These are phyloP conservation scores for Coemansia aciculifera DNA, from an alignment of 192 early-diverging fungal species.

Conservation along the genomic window DNA sequence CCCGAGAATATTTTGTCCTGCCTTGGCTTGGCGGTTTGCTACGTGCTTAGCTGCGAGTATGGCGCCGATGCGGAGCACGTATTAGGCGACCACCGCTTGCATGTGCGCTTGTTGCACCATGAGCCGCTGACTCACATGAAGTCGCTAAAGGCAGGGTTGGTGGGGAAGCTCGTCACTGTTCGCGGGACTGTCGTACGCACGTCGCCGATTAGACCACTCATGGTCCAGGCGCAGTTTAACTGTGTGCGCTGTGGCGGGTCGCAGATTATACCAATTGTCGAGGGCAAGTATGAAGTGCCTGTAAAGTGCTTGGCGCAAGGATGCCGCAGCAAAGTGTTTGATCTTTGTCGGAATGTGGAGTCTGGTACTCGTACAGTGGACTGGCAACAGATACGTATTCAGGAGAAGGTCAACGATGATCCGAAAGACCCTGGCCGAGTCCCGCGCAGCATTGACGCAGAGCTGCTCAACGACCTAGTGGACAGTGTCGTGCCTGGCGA, in stretches of 20 bases:
- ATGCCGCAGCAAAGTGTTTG: conserved; percentile 68
- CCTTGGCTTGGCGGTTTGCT: conserved; percentile 46
- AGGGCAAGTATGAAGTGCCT: conserved; percentile 66
- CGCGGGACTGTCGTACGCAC: conserved; percentile 80
- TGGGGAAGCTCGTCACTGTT: conserved; percentile 69
- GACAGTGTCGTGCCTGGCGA: conserved; percentile 81
- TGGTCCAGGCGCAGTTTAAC: conserved; percentile 63
- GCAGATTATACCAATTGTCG: conserved; percentile 61
- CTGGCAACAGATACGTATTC: conserved; percentile 80
- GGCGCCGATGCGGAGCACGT: conserved; percentile 44
- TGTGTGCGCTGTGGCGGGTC: conserved; percentile 62
- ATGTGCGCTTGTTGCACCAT: conserved; percentile 55
- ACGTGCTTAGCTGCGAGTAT: conserved; percentile 47
- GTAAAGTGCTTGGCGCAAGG: conserved; percentile 61
- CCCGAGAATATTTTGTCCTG: conserved; percentile 39
- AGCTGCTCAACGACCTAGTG: conserved; percentile 73
- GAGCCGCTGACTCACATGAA: conserved; percentile 64
- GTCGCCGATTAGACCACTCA: conserved; percentile 68
- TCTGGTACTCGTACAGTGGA: conserved; percentile 63
- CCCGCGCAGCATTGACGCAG: conserved; percentile 77
- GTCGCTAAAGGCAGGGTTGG: conserved; percentile 71
- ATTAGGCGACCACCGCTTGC: conserved; percentile 44
- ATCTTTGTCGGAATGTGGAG: conserved; percentile 56
- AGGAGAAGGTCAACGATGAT: conserved; percentile 77
- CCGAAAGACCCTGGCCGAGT: conserved; percentile 67